Conservation (phyloP, 495 filamentous ascomycete genomes). For the Aspergillus panamensis region DNA sequence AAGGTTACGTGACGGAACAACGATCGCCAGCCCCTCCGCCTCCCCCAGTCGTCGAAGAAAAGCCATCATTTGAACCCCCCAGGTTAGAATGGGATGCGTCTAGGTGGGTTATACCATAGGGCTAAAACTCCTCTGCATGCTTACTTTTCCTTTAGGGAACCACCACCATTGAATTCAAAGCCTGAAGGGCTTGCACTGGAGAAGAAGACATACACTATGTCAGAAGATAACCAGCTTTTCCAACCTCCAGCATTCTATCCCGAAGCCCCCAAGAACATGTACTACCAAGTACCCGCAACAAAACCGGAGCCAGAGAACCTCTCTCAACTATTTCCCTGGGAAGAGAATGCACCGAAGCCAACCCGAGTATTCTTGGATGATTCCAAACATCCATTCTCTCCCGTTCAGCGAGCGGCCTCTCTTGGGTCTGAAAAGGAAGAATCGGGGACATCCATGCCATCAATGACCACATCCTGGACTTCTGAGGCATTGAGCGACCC, state of each 20-base stretch:
- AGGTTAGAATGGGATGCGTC: slow-evolving; percentile 64
- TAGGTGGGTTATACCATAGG: slow-evolving; percentile 41
- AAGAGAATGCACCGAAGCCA: slow-evolving; percentile 57
- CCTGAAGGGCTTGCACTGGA: slow-evolving; percentile 80
- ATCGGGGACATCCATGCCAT: slow-evolving; percentile 8
- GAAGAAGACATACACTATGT: slow-evolving; percentile 71
- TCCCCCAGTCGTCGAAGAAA: slow-evolving; percentile 36
- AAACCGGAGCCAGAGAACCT: slow-evolving; percentile 54
- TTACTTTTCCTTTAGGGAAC: slow-evolving; percentile 52
- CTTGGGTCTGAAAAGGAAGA: slow-evolving; percentile 34
- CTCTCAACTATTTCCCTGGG: slow-evolving; percentile 83
- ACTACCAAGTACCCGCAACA: slow-evolving; percentile 68
- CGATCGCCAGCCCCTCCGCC: slow-evolving; percentile 31
- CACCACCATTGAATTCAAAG: slow-evolving; percentile 67
- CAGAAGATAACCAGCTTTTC: slow-evolving; percentile 64
- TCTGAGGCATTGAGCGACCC: slow-evolving; percentile 46
- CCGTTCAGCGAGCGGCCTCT: slow-evolving; percentile 17
- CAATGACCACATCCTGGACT: slow-evolving; percentile 40
- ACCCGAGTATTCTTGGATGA: slow-evolving; percentile 71
- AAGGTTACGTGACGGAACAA: slow-evolving; percentile 25
- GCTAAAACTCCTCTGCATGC: slow-evolving; percentile 8
- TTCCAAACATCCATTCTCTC: slow-evolving; percentile 16
- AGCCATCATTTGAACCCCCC: slow-evolving; percentile 46
- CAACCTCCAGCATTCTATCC: slow-evolving; percentile 71
- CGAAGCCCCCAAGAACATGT: slow-evolving; percentile 80